Evolutionary conservation across 768 basidiomycete species (phyloP).

Genomic region (Chalciporus chontae): DNA sequence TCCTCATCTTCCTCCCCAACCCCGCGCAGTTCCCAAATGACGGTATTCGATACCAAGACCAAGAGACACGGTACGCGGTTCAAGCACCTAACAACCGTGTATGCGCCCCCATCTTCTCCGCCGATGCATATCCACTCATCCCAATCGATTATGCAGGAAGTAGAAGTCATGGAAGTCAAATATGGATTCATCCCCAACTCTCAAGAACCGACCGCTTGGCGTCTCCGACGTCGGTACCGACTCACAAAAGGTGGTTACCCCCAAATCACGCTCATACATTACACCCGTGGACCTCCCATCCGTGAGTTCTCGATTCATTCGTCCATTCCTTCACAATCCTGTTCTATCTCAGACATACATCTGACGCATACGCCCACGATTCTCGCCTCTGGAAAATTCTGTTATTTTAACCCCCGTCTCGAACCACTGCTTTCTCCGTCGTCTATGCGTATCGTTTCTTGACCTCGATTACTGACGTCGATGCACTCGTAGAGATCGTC

Average conservation of each 20-base stretch:
- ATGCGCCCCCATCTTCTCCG: constrained; percentile 24
- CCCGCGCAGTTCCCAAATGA: constrained; percentile 66
- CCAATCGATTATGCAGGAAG: constrained; percentile 45
- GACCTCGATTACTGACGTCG: constrained; percentile 8
- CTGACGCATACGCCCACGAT: neutral
- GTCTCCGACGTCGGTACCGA: constrained; percentile 68
- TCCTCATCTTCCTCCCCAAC: constrained; percentile 62
- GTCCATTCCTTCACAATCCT: neutral
- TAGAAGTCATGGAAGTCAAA: constrained; percentile 73
- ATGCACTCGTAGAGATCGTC: constrained; percentile 45
- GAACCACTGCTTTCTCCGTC: neutral
- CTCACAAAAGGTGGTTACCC: constrained; percentile 71
- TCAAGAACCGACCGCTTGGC: constrained; percentile 59
- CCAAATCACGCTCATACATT: constrained; percentile 73
- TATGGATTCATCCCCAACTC: constrained; percentile 72
- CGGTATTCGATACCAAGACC: constrained; percentile 73
- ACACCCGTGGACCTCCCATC: constrained; percentile 58
- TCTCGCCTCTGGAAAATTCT: constrained; percentile 8
- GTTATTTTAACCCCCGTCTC: neutral
- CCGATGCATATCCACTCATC: neutral
- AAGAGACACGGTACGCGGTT: constrained; percentile 56
- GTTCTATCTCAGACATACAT: constrained; percentile 20
- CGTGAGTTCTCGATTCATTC: constrained; percentile 44
- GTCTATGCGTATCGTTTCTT: constrained; percentile 4
- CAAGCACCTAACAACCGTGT: constrained; percentile 54